phyloP scores from a whole-genome alignment of 2,329 filamentous ascomycete species.

The Trichoderma atroviride region DNA sequence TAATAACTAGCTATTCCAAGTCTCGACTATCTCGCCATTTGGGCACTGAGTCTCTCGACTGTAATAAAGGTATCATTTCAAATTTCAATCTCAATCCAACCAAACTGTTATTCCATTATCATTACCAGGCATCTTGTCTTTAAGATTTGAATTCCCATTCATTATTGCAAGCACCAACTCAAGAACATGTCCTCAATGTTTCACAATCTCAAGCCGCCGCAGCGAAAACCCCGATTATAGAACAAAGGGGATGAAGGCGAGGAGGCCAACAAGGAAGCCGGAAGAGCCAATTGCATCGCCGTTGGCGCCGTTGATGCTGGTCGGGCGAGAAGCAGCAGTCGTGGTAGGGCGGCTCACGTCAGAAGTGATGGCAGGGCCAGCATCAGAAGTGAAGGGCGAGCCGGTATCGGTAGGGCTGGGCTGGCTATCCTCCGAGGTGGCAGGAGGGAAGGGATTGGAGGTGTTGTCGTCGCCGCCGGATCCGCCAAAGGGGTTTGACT shows the following conservation, averaged over 20 bases:
- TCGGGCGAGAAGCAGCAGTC: background rate
- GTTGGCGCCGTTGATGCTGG: background rate
- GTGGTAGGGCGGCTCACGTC: background rate
- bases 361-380: background rate
- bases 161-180: background rate
- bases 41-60: background rate
- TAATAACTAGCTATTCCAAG: background rate
- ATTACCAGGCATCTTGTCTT: background rate
- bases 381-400: background rate
- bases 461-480: constrained; percentile 2
- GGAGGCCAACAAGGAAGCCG: constrained; percentile 31
- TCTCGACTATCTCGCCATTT: background rate
- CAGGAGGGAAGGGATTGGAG: background rate
- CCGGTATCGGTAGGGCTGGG: background rate
- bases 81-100: background rate
- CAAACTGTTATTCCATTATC: background rate
- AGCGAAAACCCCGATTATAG: constrained; percentile 28
- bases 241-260: constrained; percentile 34
- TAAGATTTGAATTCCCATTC: too few relatives aligned
- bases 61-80: constrained; percentile 18
- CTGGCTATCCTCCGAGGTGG: background rate
- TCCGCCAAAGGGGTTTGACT: constrained; percentile 19
- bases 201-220: background rate
- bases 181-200: too few relatives aligned
- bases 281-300: constrained; percentile 28